Conservation (phyloP, 768 basidiomycete species). For the Collybiopsis luxurians region DNA sequence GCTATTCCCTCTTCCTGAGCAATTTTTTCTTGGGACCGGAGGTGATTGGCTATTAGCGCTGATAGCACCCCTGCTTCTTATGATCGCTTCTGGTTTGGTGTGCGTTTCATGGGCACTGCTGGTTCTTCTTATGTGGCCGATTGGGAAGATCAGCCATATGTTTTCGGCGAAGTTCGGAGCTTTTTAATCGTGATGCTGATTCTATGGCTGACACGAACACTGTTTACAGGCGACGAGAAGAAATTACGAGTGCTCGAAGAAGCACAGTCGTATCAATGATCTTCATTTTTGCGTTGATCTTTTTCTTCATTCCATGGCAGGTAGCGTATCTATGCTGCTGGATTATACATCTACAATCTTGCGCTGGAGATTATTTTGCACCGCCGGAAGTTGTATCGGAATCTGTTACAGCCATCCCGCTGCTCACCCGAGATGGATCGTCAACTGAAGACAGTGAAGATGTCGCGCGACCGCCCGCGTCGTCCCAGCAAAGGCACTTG, state of each 20-base stretch:
- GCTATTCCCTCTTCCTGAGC: conserved; percentile 53
- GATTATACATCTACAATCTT: conserved; percentile 73
- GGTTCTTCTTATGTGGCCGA: conserved; percentile 42
- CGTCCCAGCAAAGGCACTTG: conserved; percentile 2
- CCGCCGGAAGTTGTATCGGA: neutral
- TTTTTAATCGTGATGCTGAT: neutral
- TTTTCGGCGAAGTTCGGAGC: conserved; percentile 35
- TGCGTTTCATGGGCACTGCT: conserved; percentile 58
- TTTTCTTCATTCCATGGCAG: conserved; percentile 86
- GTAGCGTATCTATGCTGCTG: conserved; percentile 85
- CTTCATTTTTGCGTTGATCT: conserved; percentile 62
- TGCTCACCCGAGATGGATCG: conserved; percentile 14
- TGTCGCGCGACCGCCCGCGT: neutral
- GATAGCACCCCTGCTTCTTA: conserved; percentile 55
- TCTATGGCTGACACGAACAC: conserved; percentile 1
- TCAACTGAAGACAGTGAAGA: neutral
- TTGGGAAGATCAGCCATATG: conserved; percentile 29
- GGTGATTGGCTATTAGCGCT: conserved; percentile 46
- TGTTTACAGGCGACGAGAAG: conserved; percentile 29
- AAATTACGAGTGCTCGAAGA: conserved; percentile 33
- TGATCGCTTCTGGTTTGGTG: conserved; percentile 66
- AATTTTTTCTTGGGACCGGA: conserved; percentile 58
- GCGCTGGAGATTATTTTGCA: conserved; percentile 30
- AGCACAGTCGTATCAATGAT: conserved; percentile 56
- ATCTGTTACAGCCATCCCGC: conserved; percentile 19